Evolutionary conservation across 805 yeast genomes (phyloP), one percentile per base, ranked within the genome.

Genomic region (Phaffomyces opuntiae): DNA sequence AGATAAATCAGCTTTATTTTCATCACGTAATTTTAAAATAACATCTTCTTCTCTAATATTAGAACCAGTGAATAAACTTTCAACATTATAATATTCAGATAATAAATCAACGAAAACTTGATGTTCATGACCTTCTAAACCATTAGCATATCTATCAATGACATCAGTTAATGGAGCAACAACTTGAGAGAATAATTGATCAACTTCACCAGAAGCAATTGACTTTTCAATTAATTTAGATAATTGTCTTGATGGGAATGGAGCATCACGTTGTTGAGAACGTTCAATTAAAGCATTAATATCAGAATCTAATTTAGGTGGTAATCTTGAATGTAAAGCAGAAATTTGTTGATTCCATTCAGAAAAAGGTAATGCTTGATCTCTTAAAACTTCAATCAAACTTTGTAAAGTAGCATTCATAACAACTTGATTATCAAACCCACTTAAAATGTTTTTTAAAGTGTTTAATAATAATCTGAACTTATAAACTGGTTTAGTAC

Each of bases 381-480:
- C 79, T 61, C 84, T 79, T 67, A 95, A 72, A 14, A 86, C 81
- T 45, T 76, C 81, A 50, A 85, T 75, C 57, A 90, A 72, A 49
- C 75, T 80, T 59, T 80, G 78, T 59, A 93, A 76, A 31, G 96
- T 84, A 14, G 86, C 72, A 56, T 82, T 83, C 95, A 93, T 80
- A 51, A 90, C 87, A 53, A 88, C 95, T 70, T 91, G 98, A 69
- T 93, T 91, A 64, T 95, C 99, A 59, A 78, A 93, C 53, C 99
- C 99, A 42, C 76, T 75, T 62, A 95, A 74, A 51, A 90, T 91
- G 67, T 90, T 84, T 53, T 77, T 69, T 64, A 93, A 73, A 50
- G 87, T 78, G 6, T 77, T 62, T 40, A 80, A 66, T 53, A 78
- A 66, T 29, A 75, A 69, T 48, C 73, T 70, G 71, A 80, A 90